Conservation (phyloP, 1,284 basidiomycete genomes). For the Laetiporus sulphureus region DNA sequence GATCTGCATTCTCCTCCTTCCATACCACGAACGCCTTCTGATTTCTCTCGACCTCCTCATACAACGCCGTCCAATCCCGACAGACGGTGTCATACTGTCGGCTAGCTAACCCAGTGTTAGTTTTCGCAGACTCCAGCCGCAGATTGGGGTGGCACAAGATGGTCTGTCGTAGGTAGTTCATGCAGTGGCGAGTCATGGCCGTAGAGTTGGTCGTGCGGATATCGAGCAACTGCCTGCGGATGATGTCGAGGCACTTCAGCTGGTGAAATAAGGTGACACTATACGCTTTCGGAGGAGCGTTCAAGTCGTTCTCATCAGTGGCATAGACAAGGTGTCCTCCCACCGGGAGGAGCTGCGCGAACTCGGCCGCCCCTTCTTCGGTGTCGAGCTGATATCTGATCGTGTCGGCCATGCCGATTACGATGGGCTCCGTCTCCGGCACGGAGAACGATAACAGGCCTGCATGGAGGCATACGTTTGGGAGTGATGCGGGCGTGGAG, state of each 20-base stretch:
- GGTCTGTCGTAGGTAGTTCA: constrained; percentile 18
- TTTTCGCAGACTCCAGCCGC: constrained; percentile 9
- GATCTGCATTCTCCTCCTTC: too few relatives aligned
- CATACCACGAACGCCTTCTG: constrained; percentile 4
- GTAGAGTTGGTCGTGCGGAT: constrained; percentile 5
- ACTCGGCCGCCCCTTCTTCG: constrained; percentile 3
- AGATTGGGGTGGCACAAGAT: constrained; percentile 13
- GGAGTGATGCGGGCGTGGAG: too few relatives aligned
- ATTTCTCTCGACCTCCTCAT: constrained; percentile 11
- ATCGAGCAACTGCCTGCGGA: constrained; percentile 12
- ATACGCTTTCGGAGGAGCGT: constrained; percentile 6
- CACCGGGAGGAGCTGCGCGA: constrained; percentile 11
- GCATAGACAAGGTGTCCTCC: constrained; percentile 13
- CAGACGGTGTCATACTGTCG: constrained; percentile 6
- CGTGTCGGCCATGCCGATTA: too few relatives aligned
- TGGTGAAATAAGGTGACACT: constrained; percentile 19
- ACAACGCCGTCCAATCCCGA: constrained; percentile 12
- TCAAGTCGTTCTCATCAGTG: background rate
- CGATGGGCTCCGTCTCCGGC: too few relatives aligned
- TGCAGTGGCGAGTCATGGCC: constrained; percentile 14
- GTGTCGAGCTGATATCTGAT: constrained; percentile 11
- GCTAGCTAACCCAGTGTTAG: constrained; percentile 6
- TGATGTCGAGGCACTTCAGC: constrained; percentile 16
- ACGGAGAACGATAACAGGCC: too few relatives aligned
- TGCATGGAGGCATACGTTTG: too few relatives aligned